Conservation (phyloP, 2,329 filamentous ascomycete species). For the Colletotrichum noveboracense region DNA sequence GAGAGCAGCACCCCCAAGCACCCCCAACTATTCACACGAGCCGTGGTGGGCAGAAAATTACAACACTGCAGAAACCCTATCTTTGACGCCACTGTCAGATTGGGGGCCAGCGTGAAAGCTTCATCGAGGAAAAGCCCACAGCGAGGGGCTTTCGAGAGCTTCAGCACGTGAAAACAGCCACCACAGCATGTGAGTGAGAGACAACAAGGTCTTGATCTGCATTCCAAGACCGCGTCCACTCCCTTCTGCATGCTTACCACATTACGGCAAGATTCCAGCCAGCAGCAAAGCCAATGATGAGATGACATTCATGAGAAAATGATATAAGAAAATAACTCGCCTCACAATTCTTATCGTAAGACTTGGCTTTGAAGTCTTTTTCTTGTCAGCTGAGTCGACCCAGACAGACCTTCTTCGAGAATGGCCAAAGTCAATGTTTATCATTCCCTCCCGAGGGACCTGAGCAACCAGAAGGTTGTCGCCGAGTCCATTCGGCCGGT, state of each 20-base stretch:
- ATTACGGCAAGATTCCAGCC: background rate
- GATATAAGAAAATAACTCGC: background rate
- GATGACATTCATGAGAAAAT: background rate
- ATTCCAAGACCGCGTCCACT: background rate
- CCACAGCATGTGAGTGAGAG: background rate
- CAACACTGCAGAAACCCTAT: background rate
- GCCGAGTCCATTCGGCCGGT: background rate
- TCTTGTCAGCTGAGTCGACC: background rate
- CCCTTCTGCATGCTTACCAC: background rate
- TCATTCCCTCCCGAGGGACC: slow-evolving; percentile 2
- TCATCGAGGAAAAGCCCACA: background rate
- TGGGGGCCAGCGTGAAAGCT: background rate
- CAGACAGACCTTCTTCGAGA: background rate
- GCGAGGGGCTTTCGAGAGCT: background rate
- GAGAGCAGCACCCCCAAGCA: background rate
- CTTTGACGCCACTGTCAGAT: background rate
- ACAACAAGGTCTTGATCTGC: background rate
- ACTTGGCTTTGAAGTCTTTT: background rate
- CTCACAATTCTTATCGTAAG: background rate
- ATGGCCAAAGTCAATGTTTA: background rate
- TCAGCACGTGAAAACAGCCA: background rate
- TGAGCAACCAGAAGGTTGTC: slow-evolving; percentile 1
- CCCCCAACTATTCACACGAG: background rate
- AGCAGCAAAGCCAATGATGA: background rate
- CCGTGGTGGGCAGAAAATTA: background rate